phyloP scores from a whole-genome alignment of 352 stramenopile genomes.

The Pythium apleroticum region DNA sequence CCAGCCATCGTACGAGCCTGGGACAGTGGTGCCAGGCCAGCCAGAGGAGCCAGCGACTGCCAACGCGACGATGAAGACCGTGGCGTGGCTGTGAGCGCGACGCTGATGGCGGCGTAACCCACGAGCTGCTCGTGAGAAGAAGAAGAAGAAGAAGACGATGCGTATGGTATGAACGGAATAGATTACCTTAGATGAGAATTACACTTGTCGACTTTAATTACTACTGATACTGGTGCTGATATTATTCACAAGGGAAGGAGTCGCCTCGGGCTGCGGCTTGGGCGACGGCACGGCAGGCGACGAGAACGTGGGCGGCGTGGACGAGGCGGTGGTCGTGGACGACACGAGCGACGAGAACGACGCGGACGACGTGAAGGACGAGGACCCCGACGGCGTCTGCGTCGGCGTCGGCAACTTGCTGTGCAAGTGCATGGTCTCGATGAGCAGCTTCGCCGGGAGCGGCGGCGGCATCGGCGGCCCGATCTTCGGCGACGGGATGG shows the following conservation, averaged over 20 bases:
- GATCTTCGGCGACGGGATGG: constrained; percentile 17
- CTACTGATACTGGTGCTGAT: constrained; percentile 35
- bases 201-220: constrained; percentile 30
- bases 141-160: neutral
- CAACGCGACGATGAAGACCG: constrained; percentile 2
- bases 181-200: constrained; percentile 29
- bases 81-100: neutral
- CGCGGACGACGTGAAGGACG: constrained; percentile 3
- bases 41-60: neutral
- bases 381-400: constrained; percentile 13
- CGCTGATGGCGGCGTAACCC: neutral
- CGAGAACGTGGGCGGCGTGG: constrained; percentile 1
- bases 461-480: constrained; percentile 19
- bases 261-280: neutral
- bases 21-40: neutral
- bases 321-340: neutral
- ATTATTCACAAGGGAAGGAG: constrained; percentile 29
- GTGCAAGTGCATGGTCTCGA: constrained; percentile 30
- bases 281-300: constrained; percentile 6
- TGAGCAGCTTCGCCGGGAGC: constrained; percentile 27
- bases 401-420: constrained; percentile 26
- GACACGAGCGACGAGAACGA: constrained; percentile 2
- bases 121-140: neutral
- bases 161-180: constrained; percentile 21
- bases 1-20: constrained; percentile 5